A percentile compares a stretch with the other conserved stretches of the same genome.
Evolutionary conservation across 139 green algal species (phyloP).

Genomic region (Volvox africanus): DNA sequence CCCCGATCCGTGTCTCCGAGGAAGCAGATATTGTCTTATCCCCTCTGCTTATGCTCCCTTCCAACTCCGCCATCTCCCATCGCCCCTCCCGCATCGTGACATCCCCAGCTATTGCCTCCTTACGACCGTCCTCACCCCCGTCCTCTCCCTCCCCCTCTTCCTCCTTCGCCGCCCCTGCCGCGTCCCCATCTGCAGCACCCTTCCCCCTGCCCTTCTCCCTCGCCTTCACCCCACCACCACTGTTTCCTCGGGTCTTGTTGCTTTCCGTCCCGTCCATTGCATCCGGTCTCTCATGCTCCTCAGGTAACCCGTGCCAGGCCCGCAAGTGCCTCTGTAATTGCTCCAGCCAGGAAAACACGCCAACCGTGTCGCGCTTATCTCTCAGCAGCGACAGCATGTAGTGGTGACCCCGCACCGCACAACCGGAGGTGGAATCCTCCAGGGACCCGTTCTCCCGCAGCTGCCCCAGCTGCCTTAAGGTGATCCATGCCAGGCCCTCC

Average conservation of each 20-base stretch:
- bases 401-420: not conserved
- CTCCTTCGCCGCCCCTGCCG: not conserved
- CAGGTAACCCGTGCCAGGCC: not conserved
- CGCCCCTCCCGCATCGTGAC: too few species aligned
- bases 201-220: not conserved
- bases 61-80: too few species aligned
- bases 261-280: not conserved
- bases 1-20: too few species aligned
- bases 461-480: not conserved
- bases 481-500: constrained; percentile 8
- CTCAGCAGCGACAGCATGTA: constrained; percentile 13
- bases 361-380: too few species aligned
- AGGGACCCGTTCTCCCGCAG: not conserved
- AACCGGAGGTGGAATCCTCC: not conserved
- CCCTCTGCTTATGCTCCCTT: too few species aligned
- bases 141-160: not conserved
- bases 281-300: not conserved
- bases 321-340: not conserved
- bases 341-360: not conserved
- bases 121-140: too few species aligned
- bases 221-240: not conserved
- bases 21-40: too few species aligned
- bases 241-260: not conserved
- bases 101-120: too few species aligned
- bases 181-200: not conserved